Conservation (phyloP, 2,329 filamentous ascomycete genomes). For the Hypoxylon sp. region DNA sequence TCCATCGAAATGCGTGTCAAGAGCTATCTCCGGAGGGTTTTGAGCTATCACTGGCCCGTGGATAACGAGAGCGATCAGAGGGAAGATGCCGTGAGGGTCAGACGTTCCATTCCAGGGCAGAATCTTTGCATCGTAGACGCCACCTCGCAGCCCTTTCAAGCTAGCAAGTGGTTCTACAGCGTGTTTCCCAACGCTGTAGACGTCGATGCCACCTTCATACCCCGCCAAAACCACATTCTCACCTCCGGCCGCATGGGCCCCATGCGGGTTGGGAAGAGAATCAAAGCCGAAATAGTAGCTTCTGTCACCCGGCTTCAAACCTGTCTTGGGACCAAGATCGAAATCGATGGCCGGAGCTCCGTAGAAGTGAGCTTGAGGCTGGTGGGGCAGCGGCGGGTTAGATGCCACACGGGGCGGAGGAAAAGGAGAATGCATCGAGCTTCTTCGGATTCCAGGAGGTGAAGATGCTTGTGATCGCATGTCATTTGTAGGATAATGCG, state of each 20-base stretch:
- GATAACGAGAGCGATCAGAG: constrained; percentile 81
- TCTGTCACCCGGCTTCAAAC: constrained; percentile 72
- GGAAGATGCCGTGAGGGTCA: constrained; percentile 69
- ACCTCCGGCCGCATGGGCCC: constrained; percentile 54
- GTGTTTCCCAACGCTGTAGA: constrained; percentile 78
- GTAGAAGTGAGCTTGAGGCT: constrained; percentile 76
- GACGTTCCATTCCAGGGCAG: constrained; percentile 73
- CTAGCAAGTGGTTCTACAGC: constrained; percentile 76
- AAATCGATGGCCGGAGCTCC: constrained; percentile 78
- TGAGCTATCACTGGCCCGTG: constrained; percentile 77
- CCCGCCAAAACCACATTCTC: constrained; percentile 81
- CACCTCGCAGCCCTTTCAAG: constrained; percentile 81
- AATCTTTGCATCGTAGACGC: constrained; percentile 85
- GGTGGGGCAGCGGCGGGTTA: constrained; percentile 70
- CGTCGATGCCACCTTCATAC: constrained; percentile 81
- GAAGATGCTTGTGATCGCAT: constrained; percentile 56
- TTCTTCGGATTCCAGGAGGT: constrained; percentile 54
- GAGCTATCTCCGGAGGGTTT: constrained; percentile 51
- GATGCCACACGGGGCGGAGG: constrained; percentile 54
- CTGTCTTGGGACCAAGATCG: constrained; percentile 60
- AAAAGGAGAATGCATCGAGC: constrained; percentile 65
- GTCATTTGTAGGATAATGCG: constrained; percentile 54
- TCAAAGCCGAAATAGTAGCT: constrained; percentile 89
- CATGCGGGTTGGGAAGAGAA: constrained; percentile 64
- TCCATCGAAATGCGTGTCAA: constrained; percentile 54